Conservation (phyloP, 306 rosid species). For the Pterocarpus santalinus region DNA sequence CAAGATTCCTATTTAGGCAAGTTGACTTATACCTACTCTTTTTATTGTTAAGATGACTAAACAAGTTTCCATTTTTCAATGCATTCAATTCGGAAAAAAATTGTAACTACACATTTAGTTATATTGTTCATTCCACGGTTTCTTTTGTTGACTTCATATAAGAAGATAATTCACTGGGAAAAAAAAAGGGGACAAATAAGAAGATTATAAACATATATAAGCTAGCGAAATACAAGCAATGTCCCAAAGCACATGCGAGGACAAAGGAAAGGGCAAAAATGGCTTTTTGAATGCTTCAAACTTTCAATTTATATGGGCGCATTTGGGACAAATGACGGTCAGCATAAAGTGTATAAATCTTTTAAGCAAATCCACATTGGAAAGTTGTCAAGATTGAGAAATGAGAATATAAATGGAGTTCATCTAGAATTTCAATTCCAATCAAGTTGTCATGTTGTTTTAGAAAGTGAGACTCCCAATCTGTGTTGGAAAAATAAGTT, state of each 20-base stretch:
- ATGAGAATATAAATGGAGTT: neutral
- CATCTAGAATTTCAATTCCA: neutral
- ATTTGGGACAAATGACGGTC: neutral
- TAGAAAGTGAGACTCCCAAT: neutral
- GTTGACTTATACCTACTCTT: neutral
- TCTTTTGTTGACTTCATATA: constrained; percentile 4
- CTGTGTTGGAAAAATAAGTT: too few relatives aligned
- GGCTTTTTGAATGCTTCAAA: neutral
- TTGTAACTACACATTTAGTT: neutral
- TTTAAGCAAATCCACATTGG: neutral
- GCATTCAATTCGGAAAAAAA: neutral
- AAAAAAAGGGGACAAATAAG: neutral
- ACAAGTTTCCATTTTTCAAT: neutral
- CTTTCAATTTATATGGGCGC: constrained; percentile 1
- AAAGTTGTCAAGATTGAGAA: neutral
- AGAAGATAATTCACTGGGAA: too few relatives aligned
- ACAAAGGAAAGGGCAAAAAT: neutral
- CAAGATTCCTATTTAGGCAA: neutral
- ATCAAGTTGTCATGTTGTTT: neutral
- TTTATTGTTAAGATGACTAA: neutral
- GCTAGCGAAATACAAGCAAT: too few relatives aligned
- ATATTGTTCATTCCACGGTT: neutral
- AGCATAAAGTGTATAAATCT: neutral
- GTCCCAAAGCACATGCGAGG: neutral
- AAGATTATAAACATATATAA: neutral